phyloP scores from a whole-genome alignment of 768 basidiomycete species.

The Hygrocybe coccinea region DNA sequence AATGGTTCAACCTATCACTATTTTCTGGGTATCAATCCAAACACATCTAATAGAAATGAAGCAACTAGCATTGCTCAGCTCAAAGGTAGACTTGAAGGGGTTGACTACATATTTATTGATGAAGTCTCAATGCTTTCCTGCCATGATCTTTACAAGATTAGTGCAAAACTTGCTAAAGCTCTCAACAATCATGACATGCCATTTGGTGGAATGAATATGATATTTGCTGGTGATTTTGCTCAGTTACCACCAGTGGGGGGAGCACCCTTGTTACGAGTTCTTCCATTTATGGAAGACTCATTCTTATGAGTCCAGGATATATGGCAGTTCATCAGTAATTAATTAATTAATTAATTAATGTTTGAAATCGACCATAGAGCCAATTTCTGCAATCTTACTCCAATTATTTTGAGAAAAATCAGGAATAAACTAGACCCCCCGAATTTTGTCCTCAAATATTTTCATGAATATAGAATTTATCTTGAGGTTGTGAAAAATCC shows the following conservation, averaged over 20 bases:
- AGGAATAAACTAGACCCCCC: too few species aligned
- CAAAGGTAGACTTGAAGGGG: constrained; percentile 17
- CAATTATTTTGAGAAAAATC: too few species aligned
- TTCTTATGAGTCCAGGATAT: too few species aligned
- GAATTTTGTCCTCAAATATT: too few species aligned
- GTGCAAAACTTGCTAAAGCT: constrained; percentile 20
- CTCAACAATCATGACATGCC: constrained; percentile 14
- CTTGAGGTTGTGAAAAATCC: too few species aligned
- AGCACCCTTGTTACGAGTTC: constrained; percentile 2
- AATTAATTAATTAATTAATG: too few species aligned
- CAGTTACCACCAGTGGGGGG: constrained; percentile 35
- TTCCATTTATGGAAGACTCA: too few species aligned
- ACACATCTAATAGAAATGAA: background rate
- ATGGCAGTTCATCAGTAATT: too few species aligned
- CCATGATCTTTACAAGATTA: constrained; percentile 28
- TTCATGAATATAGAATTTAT: too few species aligned
- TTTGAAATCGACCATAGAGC: too few species aligned
- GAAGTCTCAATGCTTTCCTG: constrained; percentile 42
- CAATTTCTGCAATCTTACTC: too few species aligned
- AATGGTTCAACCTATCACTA: constrained; percentile 36
- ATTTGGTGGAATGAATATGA: constrained; percentile 33
- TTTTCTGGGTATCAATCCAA: constrained; percentile 23
- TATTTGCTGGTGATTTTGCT: constrained; percentile 47
- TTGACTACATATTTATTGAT: constrained; percentile 40
- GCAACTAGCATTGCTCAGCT: background rate